Base-by-base conservation (phyloP, 305 asterid genomes). In the Rubia balearica region DNA sequence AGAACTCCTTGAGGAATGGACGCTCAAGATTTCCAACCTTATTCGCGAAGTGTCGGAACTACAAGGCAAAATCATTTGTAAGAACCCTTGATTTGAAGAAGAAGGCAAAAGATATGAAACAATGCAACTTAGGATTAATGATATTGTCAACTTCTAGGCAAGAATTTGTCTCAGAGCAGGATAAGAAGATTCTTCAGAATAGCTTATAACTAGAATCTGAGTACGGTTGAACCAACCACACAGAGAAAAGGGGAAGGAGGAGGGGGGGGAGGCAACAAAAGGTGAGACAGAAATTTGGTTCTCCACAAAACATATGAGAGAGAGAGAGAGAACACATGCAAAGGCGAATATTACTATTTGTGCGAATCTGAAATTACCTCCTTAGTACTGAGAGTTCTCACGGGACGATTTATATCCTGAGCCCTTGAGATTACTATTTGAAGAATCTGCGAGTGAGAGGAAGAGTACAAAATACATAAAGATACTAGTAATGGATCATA, bases 1-100 rank as follows among this genome's bases (percentile, higher is more conserved):
- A 92, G 80, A 95, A 95, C 79, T 95, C 98, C 74, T 95, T 95
- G 42, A 95, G 98, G 82, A 95, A 95, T 41, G 98, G 99, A 68
- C 99, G 98, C 85, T 95, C 99, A 43, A 95, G 98, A 82, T 95
- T 95, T 76, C 99, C 99, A 75, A 92, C 89, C 81, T 95, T 92
- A 80, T 95, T 95, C 45, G 98, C 98, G n/a, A 86, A 89, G 83
- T 95, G 99, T 68, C 99, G 95, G 80, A 95, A 92, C 99, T 95
- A 98, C 81, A 84, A 72, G n/a, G 72, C 22, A 70, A 36, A 57
- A 74, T 12, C 64, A 73, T 41, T 71, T 61, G 64, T 63, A 45
- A n/a, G 19, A 67, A 49, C 19, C 56, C 40, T 40, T 19, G 22
- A 55, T 40, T 30, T 19, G 19, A 7, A 5, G 38, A 7, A 5